These are phyloP conservation scores for Taphrina flavorubra DNA, from an alignment of 1,139 yeast genomes.

Conservation along the genomic window DNA sequence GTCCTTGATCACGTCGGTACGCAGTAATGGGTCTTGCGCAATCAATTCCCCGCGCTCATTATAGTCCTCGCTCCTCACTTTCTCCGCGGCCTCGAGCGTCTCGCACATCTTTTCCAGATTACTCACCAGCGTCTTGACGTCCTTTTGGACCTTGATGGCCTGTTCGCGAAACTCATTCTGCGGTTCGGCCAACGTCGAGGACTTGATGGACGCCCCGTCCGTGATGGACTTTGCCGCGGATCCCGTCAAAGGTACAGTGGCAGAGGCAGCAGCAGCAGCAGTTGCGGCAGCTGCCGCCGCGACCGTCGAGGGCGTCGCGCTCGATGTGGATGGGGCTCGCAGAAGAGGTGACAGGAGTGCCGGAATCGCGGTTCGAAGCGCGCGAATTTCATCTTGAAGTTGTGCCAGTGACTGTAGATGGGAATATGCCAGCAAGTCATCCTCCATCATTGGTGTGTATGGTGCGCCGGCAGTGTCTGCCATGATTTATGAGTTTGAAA, in stretches of 20 bases:
- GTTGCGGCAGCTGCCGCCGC: too few species aligned
- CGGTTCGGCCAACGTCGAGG: slow-evolving; percentile 1
- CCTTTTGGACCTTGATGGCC: slow-evolving; percentile 23
- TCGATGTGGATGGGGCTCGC: slow-evolving; percentile 11
- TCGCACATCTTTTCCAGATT: slow-evolving; percentile 33
- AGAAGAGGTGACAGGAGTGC: slow-evolving; percentile 34
- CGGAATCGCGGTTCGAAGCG: slow-evolving; percentile 33
- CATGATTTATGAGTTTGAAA: neutral
- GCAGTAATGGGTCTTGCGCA: slow-evolving; percentile 4
- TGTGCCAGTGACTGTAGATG: slow-evolving; percentile 31
- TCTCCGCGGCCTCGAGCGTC: slow-evolving; percentile 35
- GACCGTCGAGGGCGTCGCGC: neutral
- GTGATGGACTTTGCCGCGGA: neutral
- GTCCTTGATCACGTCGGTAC: slow-evolving; percentile 15
- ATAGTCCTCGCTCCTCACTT: slow-evolving; percentile 22
- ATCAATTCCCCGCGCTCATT: slow-evolving; percentile 28
- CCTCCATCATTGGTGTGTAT: slow-evolving; percentile 6
- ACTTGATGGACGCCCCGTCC: neutral
- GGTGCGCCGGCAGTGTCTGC: slow-evolving; percentile 5
- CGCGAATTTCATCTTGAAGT: slow-evolving; percentile 23
- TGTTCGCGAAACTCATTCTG: slow-evolving; percentile 29
- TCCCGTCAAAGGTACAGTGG: neutral
- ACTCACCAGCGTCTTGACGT: slow-evolving; percentile 28
- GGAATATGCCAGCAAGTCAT: slow-evolving; percentile 26
- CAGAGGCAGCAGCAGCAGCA: too few species aligned